phyloP scores from a whole-genome alignment of 768 basidiomycete genomes.

The Russula vinacea region DNA sequence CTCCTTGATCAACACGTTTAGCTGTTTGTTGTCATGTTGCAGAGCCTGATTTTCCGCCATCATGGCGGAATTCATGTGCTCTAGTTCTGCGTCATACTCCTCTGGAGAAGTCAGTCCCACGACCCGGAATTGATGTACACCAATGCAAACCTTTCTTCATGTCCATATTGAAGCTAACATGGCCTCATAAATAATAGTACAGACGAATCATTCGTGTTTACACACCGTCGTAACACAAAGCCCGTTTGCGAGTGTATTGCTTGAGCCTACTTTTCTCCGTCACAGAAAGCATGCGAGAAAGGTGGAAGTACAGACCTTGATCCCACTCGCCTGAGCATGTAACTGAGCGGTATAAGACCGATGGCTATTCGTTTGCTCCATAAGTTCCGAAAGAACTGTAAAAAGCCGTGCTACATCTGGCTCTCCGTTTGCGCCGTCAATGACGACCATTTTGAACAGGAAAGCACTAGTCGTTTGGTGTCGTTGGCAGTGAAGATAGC shows the following conservation, averaged over 20 bases:
- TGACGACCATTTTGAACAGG: constrained; percentile 46
- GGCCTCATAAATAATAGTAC: constrained; percentile 7
- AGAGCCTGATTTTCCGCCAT: constrained; percentile 78
- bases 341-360: constrained; percentile 66
- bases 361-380: constrained; percentile 81
- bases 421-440: constrained; percentile 49
- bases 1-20: constrained; percentile 86
- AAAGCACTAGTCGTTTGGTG: neutral
- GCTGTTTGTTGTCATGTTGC: constrained; percentile 93
- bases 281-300: neutral
- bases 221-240: constrained; percentile 80
- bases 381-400: constrained; percentile 70
- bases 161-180: constrained; percentile 80
- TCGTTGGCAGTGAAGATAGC: neutral
- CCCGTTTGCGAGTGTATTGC: constrained; percentile 88
- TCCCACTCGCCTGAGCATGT: constrained; percentile 66
- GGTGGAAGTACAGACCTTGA: constrained; percentile 58
- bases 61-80: constrained; percentile 80
- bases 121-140: constrained; percentile 10
- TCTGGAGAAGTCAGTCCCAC: constrained; percentile 48
- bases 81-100: constrained; percentile 84
- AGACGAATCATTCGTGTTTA: constrained; percentile 22
- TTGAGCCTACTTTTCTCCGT: constrained; percentile 54
- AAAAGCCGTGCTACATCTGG: constrained; percentile 62
- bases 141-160: constrained; percentile 66